phyloP scores from a whole-genome alignment of 2,329 filamentous ascomycete species.

The Cordyceps tenuipes region DNA sequence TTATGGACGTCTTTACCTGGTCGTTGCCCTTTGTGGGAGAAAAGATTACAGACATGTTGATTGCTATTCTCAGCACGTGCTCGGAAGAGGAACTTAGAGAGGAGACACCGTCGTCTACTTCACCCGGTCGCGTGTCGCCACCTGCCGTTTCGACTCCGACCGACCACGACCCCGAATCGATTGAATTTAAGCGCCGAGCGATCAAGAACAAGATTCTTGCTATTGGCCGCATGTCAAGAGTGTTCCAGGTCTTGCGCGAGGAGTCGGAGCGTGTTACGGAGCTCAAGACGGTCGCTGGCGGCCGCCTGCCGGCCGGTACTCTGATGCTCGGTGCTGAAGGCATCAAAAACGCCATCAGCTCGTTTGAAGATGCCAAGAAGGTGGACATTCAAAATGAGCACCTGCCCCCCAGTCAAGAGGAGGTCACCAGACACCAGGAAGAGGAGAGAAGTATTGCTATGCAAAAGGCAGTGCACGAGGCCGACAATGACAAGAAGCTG shows the following conservation, averaged over 20 bases:
- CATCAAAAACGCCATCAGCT: constrained; percentile 96
- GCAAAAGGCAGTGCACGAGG: constrained; percentile 77
- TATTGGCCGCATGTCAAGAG: constrained; percentile 89
- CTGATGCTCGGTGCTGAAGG: constrained; percentile 97
- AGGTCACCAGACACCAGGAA: constrained; percentile 76
- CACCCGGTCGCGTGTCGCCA: constrained; percentile 65
- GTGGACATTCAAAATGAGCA: constrained; percentile 96
- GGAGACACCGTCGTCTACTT: constrained; percentile 62
- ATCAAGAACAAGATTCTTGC: constrained; percentile 99
- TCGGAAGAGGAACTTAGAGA: constrained; percentile 98
- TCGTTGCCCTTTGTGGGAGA: constrained; percentile 96
- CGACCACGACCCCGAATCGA: constrained; percentile 62
- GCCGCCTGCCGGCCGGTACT: constrained; percentile 85
- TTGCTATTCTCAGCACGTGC: constrained; percentile 95
- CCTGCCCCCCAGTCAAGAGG: constrained; percentile 84
- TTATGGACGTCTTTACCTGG: constrained; percentile 99
- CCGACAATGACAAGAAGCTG: constrained; percentile 83
- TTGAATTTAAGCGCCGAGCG: constrained; percentile 87
- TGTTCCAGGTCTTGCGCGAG: constrained; percentile 96
- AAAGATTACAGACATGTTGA: constrained; percentile 99
- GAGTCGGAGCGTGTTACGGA: constrained; percentile 96
- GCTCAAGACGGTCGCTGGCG: constrained; percentile 92
- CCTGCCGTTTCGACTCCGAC: constrained; percentile 36
- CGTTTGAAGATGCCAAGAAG: constrained; percentile 93
- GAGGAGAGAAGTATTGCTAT: constrained; percentile 75